phyloP scores from a whole-genome alignment of 495 filamentous ascomycete species.

The Aspergillus cristatus region DNA sequence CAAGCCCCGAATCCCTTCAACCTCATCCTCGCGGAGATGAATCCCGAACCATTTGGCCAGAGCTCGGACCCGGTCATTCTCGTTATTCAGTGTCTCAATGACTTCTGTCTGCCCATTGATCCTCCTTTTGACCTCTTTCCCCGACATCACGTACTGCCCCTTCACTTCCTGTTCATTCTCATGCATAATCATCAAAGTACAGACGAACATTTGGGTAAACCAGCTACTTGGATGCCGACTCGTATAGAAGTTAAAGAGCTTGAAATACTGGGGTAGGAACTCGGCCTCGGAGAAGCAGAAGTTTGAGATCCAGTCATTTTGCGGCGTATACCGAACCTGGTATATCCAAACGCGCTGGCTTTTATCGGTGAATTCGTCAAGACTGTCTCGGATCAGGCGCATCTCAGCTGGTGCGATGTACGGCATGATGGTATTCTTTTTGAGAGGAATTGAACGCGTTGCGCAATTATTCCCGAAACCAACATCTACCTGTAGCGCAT shows the following conservation, averaged over 20 bases:
- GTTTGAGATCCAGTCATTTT: slow-evolving; percentile 39
- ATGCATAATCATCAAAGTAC: slow-evolving; percentile 42
- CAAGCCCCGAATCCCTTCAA: slow-evolving; percentile 38
- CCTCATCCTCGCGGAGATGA: slow-evolving; percentile 42
- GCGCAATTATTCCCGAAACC: slow-evolving; percentile 57
- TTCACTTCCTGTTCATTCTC: slow-evolving; percentile 29
- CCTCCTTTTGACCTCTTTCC: slow-evolving; percentile 46
- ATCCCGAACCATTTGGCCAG: slow-evolving; percentile 50
- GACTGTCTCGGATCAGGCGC: slow-evolving; percentile 35
- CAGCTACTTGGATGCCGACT: slow-evolving; percentile 35
- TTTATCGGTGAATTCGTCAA: slow-evolving; percentile 33
- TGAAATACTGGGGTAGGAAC: slow-evolving; percentile 49
- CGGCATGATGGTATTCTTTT: slow-evolving; percentile 26
- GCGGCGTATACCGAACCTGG: slow-evolving; percentile 39
- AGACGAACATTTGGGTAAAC: slow-evolving; percentile 46
- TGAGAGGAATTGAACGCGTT: slow-evolving; percentile 44
- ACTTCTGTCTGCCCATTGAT: slow-evolving; percentile 44
- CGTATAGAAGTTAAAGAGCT: slow-evolving; percentile 51
- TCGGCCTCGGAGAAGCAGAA: slow-evolving; percentile 55
- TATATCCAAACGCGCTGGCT: slow-evolving; percentile 50
- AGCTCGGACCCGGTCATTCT: slow-evolving; percentile 44
- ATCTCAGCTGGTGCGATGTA: slow-evolving; percentile 41
- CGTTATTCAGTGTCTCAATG: slow-evolving; percentile 35
- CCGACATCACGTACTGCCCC: slow-evolving; percentile 49
- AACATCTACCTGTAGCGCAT: slow-evolving; percentile 58